Evolutionary conservation across 805 yeast genomes (phyloP).

Genomic region (Kuraishia cidri): DNA sequence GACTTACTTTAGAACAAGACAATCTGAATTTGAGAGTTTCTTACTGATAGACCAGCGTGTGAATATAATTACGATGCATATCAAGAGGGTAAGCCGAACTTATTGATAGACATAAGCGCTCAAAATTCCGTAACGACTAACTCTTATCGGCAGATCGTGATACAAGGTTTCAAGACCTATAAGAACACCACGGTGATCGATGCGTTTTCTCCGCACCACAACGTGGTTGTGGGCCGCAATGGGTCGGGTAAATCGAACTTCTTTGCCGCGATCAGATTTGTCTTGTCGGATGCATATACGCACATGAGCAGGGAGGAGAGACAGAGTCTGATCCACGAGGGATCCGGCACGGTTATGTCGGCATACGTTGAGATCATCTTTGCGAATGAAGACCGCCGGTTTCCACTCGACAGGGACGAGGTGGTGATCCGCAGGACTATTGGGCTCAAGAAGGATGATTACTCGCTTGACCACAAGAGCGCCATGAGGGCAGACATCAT

Average conservation of each 20-base stretch:
- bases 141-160: conserved; percentile 36
- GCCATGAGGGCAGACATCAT: conserved; percentile 75
- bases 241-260: conserved; percentile 97
- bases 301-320: conserved; percentile 81
- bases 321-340: conserved; percentile 82
- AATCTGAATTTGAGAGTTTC: too few relatives aligned
- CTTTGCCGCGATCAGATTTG: conserved; percentile 92
- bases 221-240: conserved; percentile 85
- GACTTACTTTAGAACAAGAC: neutral
- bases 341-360: conserved; percentile 82
- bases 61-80: too few relatives aligned
- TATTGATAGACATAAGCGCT: too few relatives aligned
- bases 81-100: conserved; percentile 21
- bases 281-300: conserved; percentile 80
- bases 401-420: conserved; percentile 62
- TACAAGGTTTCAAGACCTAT: conserved; percentile 93
- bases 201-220: conserved; percentile 68
- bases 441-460: conserved; percentile 90
- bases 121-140: conserved; percentile 1
- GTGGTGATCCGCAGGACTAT: conserved; percentile 79
- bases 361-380: conserved; percentile 89
- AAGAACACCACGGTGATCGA: conserved; percentile 75
- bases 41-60: too few relatives aligned
- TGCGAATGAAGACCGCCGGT: conserved; percentile 70
- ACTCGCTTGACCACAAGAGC: conserved; percentile 70